Percentiles rank a stretch among this genome's conserved stretches.
phyloP scores from a whole-genome alignment of 2,329 filamentous ascomycete species.

The Chaetomiaceae sp. region DNA sequence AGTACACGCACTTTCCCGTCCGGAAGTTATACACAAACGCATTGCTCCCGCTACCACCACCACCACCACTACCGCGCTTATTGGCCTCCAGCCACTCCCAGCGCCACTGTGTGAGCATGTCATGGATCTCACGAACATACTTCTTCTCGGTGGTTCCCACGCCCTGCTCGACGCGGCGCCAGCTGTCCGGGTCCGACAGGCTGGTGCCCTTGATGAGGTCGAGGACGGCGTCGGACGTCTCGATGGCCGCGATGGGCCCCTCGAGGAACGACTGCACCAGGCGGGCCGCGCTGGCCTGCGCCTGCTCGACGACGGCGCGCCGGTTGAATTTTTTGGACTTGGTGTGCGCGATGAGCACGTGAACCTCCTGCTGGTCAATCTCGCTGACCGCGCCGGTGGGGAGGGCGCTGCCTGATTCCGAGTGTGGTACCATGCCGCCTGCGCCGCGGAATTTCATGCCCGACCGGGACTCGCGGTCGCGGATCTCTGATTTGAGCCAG shows the following conservation, averaged over 20 bases:
- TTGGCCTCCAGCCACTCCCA: constrained; percentile 47
- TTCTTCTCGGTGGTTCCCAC: constrained; percentile 72
- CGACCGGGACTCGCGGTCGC: constrained; percentile 59
- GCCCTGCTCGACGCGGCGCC: constrained; percentile 74
- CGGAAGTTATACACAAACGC: constrained; percentile 91
- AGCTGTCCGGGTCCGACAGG: constrained; percentile 75
- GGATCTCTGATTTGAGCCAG: constrained; percentile 77
- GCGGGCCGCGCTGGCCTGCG: constrained; percentile 53
- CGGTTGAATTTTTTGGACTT: constrained; percentile 90
- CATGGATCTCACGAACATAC: constrained; percentile 78
- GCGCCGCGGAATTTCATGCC: constrained; percentile 23
- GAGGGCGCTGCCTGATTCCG: constrained; percentile 9
- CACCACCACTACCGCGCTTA: constrained; percentile 22
- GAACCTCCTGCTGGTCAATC: constrained; percentile 65
- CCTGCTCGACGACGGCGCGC: constrained; percentile 77
- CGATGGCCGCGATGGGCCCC: constrained; percentile 80
- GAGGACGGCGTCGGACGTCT: constrained; percentile 79
- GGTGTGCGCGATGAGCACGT: constrained; percentile 76
- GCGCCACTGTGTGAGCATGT: constrained; percentile 63
- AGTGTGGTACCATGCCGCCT: constrained; percentile 6
- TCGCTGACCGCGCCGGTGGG: constrained; percentile 15
- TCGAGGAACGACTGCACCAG: constrained; percentile 67
- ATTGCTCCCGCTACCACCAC: constrained; percentile 42
- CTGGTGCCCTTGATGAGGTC: constrained; percentile 68
- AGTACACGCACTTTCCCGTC: constrained; percentile 78